Conservation (phyloP, 257 asterid genomes). For the Leptodermis oblonga region DNA sequence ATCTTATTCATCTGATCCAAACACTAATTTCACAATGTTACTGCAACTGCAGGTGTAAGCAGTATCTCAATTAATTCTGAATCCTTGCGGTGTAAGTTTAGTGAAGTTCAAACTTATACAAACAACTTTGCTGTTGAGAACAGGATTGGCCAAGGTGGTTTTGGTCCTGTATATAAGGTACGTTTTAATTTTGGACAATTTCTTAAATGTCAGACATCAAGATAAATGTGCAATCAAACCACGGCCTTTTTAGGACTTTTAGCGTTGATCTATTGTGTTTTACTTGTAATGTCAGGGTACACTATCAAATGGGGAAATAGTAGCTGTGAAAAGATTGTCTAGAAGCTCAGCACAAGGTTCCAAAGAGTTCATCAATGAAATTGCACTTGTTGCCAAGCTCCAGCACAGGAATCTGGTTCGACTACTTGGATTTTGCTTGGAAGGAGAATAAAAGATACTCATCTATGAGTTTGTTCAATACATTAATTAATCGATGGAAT, state of each 20-base stretch:
- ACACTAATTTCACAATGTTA: too few species aligned
- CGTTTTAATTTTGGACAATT: too few species aligned
- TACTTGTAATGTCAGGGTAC: too few species aligned
- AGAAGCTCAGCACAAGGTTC: conserved; percentile 22
- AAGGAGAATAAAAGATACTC: conserved; percentile 25
- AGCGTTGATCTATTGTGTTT: too few species aligned
- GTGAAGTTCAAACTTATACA: conserved; percentile 18
- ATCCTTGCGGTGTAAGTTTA: not conserved
- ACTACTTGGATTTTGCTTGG: conserved; percentile 26
- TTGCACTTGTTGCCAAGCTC: conserved; percentile 22
- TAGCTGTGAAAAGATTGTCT: conserved; percentile 29
- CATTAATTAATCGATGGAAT: too few species aligned
- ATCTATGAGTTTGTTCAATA: conserved; percentile 29
- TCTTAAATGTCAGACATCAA: too few species aligned
- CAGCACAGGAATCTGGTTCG: conserved; percentile 27
- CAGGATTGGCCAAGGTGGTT: conserved; percentile 22
- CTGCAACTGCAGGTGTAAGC: not conserved
- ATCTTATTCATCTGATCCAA: too few species aligned
- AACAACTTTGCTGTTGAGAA: conserved; percentile 12
- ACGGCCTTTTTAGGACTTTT: too few species aligned
- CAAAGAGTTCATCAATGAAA: conserved; percentile 27
- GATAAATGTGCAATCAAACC: too few species aligned
- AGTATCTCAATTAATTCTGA: not conserved
- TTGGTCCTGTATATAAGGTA: conserved; percentile 29
- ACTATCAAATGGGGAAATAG: conserved; percentile 8